Evolutionary conservation across 2,329 filamentous ascomycete genomes (phyloP).

Genomic region (Alternaria dauci): DNA sequence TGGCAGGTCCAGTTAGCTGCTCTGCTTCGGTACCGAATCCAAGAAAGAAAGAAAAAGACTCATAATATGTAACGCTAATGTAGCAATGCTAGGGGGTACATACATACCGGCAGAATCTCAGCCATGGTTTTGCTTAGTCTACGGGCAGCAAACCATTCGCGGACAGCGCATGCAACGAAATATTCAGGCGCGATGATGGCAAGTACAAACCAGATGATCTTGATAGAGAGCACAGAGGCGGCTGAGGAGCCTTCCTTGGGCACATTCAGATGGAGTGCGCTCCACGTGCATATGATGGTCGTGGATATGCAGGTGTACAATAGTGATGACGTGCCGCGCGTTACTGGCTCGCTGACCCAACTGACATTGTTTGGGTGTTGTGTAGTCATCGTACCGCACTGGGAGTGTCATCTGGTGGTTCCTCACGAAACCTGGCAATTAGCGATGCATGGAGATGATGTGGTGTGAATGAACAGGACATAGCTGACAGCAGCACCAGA

Average conservation of each 20-base stretch:
- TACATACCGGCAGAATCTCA: too few species aligned
- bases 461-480: background rate
- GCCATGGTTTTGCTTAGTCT: too few species aligned
- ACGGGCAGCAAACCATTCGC: too few species aligned
- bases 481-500: background rate
- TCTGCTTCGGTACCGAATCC: rapidly evolving
- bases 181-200: background rate
- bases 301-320: background rate
- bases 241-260: background rate
- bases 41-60: too few species aligned
- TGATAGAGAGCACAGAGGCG: too few species aligned
- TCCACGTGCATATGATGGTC: background rate
- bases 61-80: background rate
- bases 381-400: background rate
- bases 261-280: background rate
- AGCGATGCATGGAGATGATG: rapidly evolving
- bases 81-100: too few species aligned
- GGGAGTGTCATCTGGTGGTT: background rate
- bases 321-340: background rate
- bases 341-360: background rate
- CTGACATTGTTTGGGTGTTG: background rate
- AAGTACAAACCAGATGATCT: rapidly evolving
- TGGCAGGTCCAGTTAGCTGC: background rate
- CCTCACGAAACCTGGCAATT: background rate
- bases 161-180: too few species aligned